Conservation (phyloP, 2,329 filamentous ascomycete genomes). For the Trichoderma aggressivum region DNA sequence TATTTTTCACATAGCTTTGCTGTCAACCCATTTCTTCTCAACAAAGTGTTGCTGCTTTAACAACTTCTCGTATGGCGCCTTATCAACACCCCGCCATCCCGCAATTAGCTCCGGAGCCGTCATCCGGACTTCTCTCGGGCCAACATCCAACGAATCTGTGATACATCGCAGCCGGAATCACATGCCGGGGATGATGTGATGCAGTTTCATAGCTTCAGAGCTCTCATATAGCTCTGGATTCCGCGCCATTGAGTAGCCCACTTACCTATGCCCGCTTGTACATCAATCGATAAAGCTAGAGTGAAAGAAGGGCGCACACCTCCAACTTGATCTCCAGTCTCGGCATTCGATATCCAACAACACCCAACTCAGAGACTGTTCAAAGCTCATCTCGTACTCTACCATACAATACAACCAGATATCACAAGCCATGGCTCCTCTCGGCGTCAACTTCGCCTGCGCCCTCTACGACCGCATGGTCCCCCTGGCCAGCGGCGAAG, state of each 20-base stretch:
- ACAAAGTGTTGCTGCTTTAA: not conserved
- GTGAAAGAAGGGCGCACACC: not conserved
- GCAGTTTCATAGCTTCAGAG: not conserved
- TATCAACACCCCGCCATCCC: not conserved
- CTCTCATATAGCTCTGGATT: not conserved
- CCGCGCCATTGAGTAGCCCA: not conserved
- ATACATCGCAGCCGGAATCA: not conserved
- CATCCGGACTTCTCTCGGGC: not conserved
- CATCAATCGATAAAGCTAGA: not conserved
- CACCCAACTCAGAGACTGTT: too few species aligned
- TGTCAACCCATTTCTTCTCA: not conserved
- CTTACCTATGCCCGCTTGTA: not conserved
- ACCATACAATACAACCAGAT: not conserved
- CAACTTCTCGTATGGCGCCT: not conserved
- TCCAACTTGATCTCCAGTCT: not conserved
- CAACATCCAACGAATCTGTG: not conserved
- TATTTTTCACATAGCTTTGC: not conserved
- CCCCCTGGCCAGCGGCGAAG: not conserved
- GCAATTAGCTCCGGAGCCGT: not conserved
- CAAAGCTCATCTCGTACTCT: too few species aligned
- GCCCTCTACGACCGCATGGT: slow-evolving; percentile 16
- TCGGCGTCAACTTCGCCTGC: slow-evolving; percentile 12
- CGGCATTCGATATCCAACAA: not conserved
- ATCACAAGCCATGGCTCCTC: not conserved
- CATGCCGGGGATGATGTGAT: not conserved